Evolutionary conservation across 495 filamentous ascomycete species (phyloP), one percentile per base, ranked within the genome.

Genomic region (Xylaria telfairii): DNA sequence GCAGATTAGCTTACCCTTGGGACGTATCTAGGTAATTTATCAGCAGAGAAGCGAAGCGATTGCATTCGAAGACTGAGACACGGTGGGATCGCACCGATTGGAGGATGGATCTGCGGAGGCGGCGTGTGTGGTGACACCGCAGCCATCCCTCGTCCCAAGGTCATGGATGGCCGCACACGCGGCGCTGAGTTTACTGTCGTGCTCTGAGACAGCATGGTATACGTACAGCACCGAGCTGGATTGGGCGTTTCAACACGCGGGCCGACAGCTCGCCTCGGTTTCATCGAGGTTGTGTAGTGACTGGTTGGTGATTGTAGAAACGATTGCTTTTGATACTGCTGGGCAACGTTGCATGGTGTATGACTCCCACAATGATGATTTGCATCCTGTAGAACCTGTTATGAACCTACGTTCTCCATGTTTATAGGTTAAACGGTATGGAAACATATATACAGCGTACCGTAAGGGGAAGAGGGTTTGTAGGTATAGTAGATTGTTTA

Each of bases 1-100:
- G 1, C 1, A 49, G 19, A 21, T 49, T 24, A 49, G 46, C 46
- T 49, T 7, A 7, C 46, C 46, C 46, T 49, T 49, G 6, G 8
- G 46, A 24, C 12, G 2, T 4, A 15, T 28, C 24, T 7, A 26
- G 21, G n/a, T n/a, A n/a, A n/a, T n/a, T n/a, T n/a, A n/a, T 26
- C 39, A 21, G 41, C 39, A 13, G 39, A 46, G 42, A 51, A 30
- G 46, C 9, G 9, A 47, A 39, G 24, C 21, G 12, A 65, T 26
- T 21, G 21, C 15, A 44, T 30, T 57, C 41, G 17, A 26, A 30
- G n/a, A 56, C 42, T 61, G 56, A 57, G 37, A 39, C 56, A 32
- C 24, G 28, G 17, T 61, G 54, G 67, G 39, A 46, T 41, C 39
- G 56, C 59, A 44, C 67, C 67, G 54, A 68, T 61, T 68, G 67